These are phyloP conservation scores for Sporothrix pseudoabietina DNA, from an alignment of 2,329 filamentous ascomycete species.

Conservation along the genomic window DNA sequence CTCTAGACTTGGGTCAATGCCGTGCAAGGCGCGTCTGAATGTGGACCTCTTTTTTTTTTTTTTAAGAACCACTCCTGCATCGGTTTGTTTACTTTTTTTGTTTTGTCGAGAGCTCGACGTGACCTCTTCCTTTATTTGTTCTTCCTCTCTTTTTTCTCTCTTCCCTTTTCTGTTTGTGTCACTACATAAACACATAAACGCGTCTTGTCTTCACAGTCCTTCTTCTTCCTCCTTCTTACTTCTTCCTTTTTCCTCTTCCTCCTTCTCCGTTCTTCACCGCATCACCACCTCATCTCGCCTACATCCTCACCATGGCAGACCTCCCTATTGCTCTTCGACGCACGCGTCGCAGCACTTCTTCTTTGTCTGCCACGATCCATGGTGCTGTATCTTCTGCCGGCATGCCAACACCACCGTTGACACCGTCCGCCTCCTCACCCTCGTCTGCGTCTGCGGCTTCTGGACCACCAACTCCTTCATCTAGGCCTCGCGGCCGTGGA, in stretches of 20 bases:
- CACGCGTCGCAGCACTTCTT: constrained; percentile 49
- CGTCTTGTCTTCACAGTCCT: background rate
- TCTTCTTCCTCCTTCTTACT: background rate
- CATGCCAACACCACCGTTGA: constrained; percentile 11
- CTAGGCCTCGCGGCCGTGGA: constrained; percentile 28
- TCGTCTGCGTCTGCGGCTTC: background rate
- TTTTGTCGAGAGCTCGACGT: background rate
- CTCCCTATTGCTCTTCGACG: constrained; percentile 60
- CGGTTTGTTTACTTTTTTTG: constrained; percentile 21
- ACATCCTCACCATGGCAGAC: constrained; percentile 32
- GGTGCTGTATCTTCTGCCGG: background rate
- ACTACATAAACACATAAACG: background rate
- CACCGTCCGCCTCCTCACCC: constrained; percentile 36
- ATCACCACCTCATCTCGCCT: background rate
- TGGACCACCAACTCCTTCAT: background rate
- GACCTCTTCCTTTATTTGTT: background rate
- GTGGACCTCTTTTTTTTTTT: background rate
- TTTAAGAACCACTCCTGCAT: background rate
- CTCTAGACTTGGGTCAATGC: background rate
- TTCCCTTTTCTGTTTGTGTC: background rate
- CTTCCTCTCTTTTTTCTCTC: background rate
- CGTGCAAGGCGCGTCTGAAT: background rate
- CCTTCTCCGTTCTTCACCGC: background rate
- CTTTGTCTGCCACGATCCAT: constrained; percentile 32
- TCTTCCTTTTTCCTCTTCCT: background rate